phyloP scores from a whole-genome alignment of 2,329 filamentous ascomycete genomes.

The Paecilomyces niveus region DNA sequence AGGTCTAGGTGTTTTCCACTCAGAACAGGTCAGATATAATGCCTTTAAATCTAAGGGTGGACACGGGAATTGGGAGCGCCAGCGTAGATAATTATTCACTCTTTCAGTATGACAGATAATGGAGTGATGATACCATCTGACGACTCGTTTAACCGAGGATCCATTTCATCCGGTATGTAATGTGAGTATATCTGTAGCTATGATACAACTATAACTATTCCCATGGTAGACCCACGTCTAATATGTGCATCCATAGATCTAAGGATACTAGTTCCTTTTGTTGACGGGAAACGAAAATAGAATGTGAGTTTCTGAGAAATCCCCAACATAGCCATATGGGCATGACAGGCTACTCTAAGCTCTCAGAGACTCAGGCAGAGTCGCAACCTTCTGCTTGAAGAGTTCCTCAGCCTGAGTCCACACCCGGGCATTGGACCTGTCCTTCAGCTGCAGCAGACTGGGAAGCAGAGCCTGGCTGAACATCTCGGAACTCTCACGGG shows the following conservation, averaged over 20 bases:
- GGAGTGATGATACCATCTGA: neutral
- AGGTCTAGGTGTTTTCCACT: no score
- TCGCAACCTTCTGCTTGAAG: slow-evolving; percentile 73
- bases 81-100: no score
- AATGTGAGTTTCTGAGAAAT: neutral
- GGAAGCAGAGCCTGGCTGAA: slow-evolving; percentile 75
- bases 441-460: slow-evolving; percentile 68
- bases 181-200: neutral
- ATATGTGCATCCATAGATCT: neutral
- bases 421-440: slow-evolving; percentile 63
- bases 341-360: slow-evolving; percentile 4
- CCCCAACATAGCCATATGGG: neutral
- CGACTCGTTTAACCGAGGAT: neutral
- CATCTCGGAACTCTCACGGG: slow-evolving; percentile 77
- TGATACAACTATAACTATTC: neutral
- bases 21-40: no score
- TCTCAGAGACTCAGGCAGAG: slow-evolving; percentile 45
- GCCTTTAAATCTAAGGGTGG: no score
- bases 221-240: neutral
- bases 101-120: no score
- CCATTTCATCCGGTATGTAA: neutral
- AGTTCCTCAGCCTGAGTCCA: slow-evolving; percentile 80
- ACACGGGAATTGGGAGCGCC: no score
- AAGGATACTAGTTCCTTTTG: neutral
- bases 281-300: neutral